Conservation (phyloP, 306 rosid genomes). For the Inga laurina region DNA sequence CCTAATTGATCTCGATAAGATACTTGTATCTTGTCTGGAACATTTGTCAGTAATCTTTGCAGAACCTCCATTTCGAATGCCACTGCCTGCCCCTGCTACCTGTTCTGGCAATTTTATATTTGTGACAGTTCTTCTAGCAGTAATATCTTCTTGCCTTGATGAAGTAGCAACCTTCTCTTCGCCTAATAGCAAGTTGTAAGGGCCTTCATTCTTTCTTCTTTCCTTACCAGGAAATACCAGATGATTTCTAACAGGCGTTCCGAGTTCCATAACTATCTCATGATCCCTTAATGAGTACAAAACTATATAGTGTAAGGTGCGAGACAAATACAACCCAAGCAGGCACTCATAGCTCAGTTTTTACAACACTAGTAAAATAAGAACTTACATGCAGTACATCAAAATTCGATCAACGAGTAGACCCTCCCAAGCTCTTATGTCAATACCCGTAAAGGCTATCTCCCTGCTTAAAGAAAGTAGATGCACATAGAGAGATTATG, state of each 20-base stretch:
- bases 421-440: conserved; percentile 68
- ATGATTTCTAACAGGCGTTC: conserved; percentile 57
- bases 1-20: conserved; percentile 23
- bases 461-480: conserved; percentile 42
- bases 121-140: conserved; percentile 22
- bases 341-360: conserved; percentile 10
- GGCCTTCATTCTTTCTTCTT: conserved; percentile 27
- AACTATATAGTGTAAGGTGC: conserved; percentile 14
- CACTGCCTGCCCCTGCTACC: not conserved
- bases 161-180: conserved; percentile 32
- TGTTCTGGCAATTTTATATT: conserved; percentile 10
- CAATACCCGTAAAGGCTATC: conserved; percentile 42
- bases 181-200: conserved; percentile 11
- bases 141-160: conserved; percentile 22
- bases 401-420: conserved; percentile 55
- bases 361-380: not conserved
- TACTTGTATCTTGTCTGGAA: conserved; percentile 21
- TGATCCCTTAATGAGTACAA: conserved; percentile 54
- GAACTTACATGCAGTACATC: conserved; percentile 72
- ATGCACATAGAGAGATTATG: not conserved
- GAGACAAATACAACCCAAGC: conserved; percentile 15
- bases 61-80: conserved; percentile 33
- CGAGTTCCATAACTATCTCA: conserved; percentile 40
- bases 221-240: conserved; percentile 49
- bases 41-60: conserved; percentile 25